These are phyloP conservation scores for Yamagishiella unicocca DNA, from an alignment of 139 green algal genomes.

Conservation along the genomic window DNA sequence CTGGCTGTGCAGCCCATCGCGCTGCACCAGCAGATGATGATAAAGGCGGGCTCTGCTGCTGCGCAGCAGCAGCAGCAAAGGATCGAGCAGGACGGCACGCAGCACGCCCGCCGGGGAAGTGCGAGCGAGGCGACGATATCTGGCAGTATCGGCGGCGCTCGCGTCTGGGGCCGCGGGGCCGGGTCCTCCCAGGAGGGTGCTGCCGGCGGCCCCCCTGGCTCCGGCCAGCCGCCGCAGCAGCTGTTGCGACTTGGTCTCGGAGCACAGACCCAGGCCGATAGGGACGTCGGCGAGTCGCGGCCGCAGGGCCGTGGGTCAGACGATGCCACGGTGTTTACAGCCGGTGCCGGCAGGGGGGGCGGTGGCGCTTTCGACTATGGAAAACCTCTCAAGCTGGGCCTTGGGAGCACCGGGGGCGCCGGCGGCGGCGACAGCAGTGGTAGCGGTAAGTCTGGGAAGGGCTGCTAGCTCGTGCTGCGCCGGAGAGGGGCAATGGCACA, in stretches of 20 bases:
- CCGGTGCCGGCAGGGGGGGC: background rate
- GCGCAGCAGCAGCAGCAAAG: constrained; percentile 6
- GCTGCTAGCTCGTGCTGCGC: no score
- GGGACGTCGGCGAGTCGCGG: background rate
- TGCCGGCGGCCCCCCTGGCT: no score
- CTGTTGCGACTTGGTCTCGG: background rate
- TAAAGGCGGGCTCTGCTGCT: background rate
- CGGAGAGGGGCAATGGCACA: no score
- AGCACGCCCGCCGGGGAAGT: no score
- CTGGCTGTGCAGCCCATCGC: background rate
- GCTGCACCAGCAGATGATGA: background rate
- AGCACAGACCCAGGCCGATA: background rate
- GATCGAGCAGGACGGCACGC: background rate
- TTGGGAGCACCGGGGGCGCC: background rate
- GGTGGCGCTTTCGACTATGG: background rate
- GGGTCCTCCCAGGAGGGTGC: no score
- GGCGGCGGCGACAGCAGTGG: background rate
- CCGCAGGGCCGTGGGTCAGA: background rate
- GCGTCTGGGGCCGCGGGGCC: no score
- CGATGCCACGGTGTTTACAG: background rate
- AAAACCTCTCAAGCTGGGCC: background rate
- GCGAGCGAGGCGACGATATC: no score
- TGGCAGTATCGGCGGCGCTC: no score
- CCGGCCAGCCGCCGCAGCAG: no score
- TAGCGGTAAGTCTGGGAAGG: background rate